phyloP scores from a whole-genome alignment of 2,329 filamentous ascomycete genomes.

The Emergomyces orientalis region DNA sequence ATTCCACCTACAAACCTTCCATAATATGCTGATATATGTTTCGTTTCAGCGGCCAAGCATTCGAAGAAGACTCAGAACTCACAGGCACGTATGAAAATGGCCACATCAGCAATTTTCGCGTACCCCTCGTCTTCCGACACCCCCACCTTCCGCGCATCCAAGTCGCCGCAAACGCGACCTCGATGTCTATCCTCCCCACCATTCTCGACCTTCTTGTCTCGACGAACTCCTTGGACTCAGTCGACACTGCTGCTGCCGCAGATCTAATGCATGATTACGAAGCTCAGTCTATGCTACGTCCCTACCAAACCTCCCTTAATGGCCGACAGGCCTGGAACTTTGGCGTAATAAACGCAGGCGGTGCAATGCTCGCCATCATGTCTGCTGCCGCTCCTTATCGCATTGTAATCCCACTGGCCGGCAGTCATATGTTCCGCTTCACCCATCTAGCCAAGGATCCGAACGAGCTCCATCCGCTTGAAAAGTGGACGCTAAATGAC shows the following conservation, averaged over 20 bases:
- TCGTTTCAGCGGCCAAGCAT: conserved; percentile 32
- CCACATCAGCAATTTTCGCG: conserved; percentile 37
- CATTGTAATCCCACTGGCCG: conserved; percentile 69
- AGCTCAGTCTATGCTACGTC: conserved; percentile 40
- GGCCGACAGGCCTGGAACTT: conserved; percentile 29
- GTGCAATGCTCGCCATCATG: conserved; percentile 55
- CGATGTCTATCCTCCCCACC: conserved; percentile 38
- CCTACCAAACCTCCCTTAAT: conserved; percentile 27
- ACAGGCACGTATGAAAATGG: conserved; percentile 37
- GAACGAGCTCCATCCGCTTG: conserved; percentile 25
- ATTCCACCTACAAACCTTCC: not conserved
- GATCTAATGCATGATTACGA: conserved; percentile 39
- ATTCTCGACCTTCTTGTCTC: conserved; percentile 38
- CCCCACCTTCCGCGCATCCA: conserved; percentile 36
- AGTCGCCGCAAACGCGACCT: conserved; percentile 33
- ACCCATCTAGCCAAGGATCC: conserved; percentile 29
- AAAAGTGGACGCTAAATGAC: conserved; percentile 25
- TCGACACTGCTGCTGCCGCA: conserved; percentile 26
- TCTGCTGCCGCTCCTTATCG: conserved; percentile 67
- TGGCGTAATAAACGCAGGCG: conserved; percentile 27
- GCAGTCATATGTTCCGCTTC: conserved; percentile 50
- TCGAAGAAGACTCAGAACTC: conserved; percentile 32
- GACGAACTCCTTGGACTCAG: conserved; percentile 31
- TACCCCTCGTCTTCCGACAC: conserved; percentile 39
- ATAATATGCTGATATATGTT: not conserved